A percentile compares a stretch with the other conserved stretches of the same genome.
Evolutionary conservation across 371 early-diverging fungal genomes (phyloP).

Genomic region (Mucor irregularis): DNA sequence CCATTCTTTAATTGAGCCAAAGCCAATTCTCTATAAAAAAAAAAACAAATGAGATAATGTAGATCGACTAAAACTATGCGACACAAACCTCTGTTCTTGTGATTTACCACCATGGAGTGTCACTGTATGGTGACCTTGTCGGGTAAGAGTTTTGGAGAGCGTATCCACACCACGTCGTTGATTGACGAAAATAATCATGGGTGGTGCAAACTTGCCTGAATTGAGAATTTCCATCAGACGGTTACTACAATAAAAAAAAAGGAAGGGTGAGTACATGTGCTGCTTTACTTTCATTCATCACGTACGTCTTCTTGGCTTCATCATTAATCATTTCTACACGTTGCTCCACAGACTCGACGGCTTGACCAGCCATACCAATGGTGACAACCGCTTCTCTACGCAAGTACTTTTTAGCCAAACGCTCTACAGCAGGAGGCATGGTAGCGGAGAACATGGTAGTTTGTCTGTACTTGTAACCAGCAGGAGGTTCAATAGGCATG

Average conservation of each 20-base stretch:
- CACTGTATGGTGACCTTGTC: conserved; percentile 70
- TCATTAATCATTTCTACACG: conserved; percentile 90
- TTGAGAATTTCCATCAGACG: conserved; percentile 77
- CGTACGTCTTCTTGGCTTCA: conserved; percentile 81
- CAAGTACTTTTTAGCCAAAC: conserved; percentile 91
- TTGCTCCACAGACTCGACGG: conserved; percentile 94
- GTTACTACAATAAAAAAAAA: conserved; percentile 41
- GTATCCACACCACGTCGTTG: conserved; percentile 87
- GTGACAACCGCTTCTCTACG: conserved; percentile 94
- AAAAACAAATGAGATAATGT: not conserved
- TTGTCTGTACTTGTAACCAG: conserved; percentile 79
- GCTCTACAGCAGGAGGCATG: conserved; percentile 96
- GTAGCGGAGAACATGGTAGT: conserved; percentile 99
- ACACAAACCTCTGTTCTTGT: conserved; percentile 83
- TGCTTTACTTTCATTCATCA: no score
- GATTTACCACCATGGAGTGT: conserved; percentile 95
- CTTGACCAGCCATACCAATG: conserved; percentile 97
- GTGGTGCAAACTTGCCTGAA: conserved; percentile 69
- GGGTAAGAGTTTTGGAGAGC: conserved; percentile 71
- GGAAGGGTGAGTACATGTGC: no score
- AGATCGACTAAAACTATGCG: not conserved
- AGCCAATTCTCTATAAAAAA: conserved; percentile 57
- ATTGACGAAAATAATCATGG: conserved; percentile 98
- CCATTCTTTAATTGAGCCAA: conserved; percentile 77
- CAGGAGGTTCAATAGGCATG: conserved; percentile 37